Evolutionary conservation across 1,284 basidiomycete species (phyloP), one percentile per base, ranked within the genome.

Genomic region (Polyporus tsugae): DNA sequence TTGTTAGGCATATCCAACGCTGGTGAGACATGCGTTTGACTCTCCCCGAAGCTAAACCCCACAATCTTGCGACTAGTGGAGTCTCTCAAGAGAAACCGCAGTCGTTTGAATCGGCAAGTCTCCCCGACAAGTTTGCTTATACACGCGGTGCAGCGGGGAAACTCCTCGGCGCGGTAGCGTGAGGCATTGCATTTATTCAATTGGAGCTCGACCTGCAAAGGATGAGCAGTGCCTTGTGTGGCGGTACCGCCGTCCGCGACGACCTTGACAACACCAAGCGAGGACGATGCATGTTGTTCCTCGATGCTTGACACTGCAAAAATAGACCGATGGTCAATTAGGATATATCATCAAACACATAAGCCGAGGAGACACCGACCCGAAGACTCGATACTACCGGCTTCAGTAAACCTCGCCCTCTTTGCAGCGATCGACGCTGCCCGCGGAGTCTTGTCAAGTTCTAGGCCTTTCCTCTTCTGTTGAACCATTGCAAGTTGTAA

Each of bases 51-150:
- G 72, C 87, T 88, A 64, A 91, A 86, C 25, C 88, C 90, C 62
- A 87, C 82, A 52, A 92, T 85, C 41, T 84, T 84, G 64, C 85
- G 80, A 49, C 87, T 82, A 44, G 46, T 49, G 22, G 22, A 4
- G 22, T 91, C 87, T 71, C 90, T 88, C 71, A 91, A 81, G 78
- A 94, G 90, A 75, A 88, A 91, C 25, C 92, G 87, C 68, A 94
- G 90, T 29, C 88, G 87, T 76, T 93, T 92, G 79, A 94, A 94
- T 25, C 92, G 88, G 76, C 92, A 94, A 0, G 91, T 93, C 77
- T 94, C 92, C 52, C 92, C 92, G 1, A 91, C 91, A 90, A 91
- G 93, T 19, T 92, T 89, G 57, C 92, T 89, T 25, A 90, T 93
- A 78, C 92, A 94, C 2, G 92, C 90, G 35, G 93, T 89, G 76